Conservation (phyloP, 1,284 basidiomycete species). For the Cutaneotrichosporon sp. region DNA sequence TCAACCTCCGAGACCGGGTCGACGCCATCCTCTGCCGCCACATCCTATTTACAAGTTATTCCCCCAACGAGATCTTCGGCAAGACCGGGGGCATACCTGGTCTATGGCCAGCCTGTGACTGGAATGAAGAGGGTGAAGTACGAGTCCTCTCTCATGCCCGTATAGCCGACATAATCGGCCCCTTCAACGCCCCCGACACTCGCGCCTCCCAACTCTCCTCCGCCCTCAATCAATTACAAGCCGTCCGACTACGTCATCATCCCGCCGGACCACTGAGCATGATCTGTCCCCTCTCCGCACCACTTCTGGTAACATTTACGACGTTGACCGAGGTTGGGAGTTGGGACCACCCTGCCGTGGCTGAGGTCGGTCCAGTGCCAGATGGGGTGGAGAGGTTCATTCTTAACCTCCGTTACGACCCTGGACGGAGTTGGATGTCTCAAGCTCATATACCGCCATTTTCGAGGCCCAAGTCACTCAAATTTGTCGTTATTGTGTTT, state of each 20-base stretch:
- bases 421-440: conserved; percentile 20
- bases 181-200: neutral
- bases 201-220: conserved; percentile 6
- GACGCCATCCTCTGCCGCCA: conserved; percentile 19
- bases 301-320: conserved; percentile 16
- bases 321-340: conserved; percentile 15
- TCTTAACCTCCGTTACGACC: conserved; percentile 23
- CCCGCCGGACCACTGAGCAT: conserved; percentile 4
- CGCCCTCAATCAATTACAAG: neutral
- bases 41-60: conserved; percentile 16
- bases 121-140: conserved; percentile 2
- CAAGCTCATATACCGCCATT: conserved; percentile 14
- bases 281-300: conserved; percentile 9
- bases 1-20: conserved; percentile 15
- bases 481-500: conserved; percentile 13
- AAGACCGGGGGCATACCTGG: conserved; percentile 11
- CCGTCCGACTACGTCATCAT: conserved; percentile 18
- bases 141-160: conserved; percentile 17
- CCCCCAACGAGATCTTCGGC: conserved; percentile 1
- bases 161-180: conserved; percentile 20
- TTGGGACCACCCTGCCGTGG: conserved; percentile 13
- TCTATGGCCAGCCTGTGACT: conserved; percentile 7
- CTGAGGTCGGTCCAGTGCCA: conserved; percentile 20
- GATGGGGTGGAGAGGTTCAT: conserved; percentile 17
- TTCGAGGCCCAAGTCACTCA: conserved; percentile 5